Conservation (phyloP, 2,329 filamentous ascomycete species). For the Pestalotiopsis sp. region DNA sequence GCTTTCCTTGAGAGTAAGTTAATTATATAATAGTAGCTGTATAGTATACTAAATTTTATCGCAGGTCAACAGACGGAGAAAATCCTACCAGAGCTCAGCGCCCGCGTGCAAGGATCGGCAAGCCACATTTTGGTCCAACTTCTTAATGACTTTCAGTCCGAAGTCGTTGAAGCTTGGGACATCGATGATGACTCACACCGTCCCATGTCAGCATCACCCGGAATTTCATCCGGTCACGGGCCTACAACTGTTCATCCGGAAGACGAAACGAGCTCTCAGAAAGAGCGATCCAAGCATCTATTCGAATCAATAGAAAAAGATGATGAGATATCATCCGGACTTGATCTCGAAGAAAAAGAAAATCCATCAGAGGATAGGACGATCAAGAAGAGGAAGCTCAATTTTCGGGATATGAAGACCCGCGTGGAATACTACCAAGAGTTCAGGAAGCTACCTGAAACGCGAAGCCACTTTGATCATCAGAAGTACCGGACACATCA, state of each 20-base stretch:
- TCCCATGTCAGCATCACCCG: neutral
- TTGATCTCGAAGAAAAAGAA: too few species aligned
- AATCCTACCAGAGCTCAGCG: constrained; percentile 26
- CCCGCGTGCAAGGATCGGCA: constrained; percentile 22
- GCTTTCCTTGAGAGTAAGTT: constrained; percentile 24
- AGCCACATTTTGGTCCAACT: constrained; percentile 23
- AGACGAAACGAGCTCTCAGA: neutral
- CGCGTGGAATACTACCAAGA: constrained; percentile 24
- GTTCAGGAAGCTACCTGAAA: constrained; percentile 22
- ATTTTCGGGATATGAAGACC: constrained; percentile 1
- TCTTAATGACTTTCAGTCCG: constrained; percentile 28
- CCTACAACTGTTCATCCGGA: neutral
- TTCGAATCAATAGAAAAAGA: too few species aligned
- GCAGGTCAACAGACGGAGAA: constrained; percentile 27
- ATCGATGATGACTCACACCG: constrained; percentile 18
- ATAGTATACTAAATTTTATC: neutral
- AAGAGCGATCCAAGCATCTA: too few species aligned
- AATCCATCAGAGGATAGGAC: neutral
- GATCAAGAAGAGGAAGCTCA: neutral
- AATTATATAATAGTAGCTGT: neutral
- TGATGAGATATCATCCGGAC: too few species aligned
- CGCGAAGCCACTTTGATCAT: constrained; percentile 22
- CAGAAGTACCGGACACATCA: constrained; percentile 26
- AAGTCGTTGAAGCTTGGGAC: constrained; percentile 23
- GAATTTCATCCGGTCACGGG: too few species aligned